Percentiles rank a stretch among this genome's conserved stretches.
These are phyloP conservation scores for Quercus cerris DNA, from an alignment of 306 rosid species.

Conservation along the genomic window DNA sequence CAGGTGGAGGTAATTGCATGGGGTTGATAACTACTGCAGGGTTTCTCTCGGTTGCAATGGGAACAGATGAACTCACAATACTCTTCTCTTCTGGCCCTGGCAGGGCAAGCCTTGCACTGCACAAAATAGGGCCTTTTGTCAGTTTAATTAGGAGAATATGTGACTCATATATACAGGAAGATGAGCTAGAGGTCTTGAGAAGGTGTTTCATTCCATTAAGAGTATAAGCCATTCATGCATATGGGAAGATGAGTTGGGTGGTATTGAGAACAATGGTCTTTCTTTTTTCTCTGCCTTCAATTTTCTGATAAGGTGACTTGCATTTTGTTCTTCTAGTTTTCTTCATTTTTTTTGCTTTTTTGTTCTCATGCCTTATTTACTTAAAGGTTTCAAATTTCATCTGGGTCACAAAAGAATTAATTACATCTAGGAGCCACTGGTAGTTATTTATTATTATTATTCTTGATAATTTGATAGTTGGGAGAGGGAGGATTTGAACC, in stretches of 20 bases:
- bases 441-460: background rate
- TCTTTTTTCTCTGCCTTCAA: background rate
- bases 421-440: background rate
- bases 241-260: background rate
- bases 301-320: background rate
- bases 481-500: no score
- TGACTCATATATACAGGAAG: background rate
- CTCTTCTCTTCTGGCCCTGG: slow-evolving; percentile 82
- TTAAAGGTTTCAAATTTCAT: background rate
- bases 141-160: slow-evolving; percentile 9
- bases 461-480: no score
- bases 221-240: background rate
- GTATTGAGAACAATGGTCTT: background rate
- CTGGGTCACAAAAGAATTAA: background rate
- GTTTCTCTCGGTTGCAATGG: slow-evolving; percentile 34
- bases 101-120: slow-evolving; percentile 90
- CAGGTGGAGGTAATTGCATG: slow-evolving; percentile 48
- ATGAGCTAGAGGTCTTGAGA: background rate
- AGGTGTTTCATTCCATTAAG: background rate
- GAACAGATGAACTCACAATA: slow-evolving; percentile 43
- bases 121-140: slow-evolving; percentile 29
- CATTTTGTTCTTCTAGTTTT: background rate
- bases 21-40: slow-evolving; percentile 38
- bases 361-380: background rate
- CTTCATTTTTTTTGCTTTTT: background rate